Evolutionary conservation across 208 protist species (phyloP).

Genomic region (Naegleria gruberi): DNA sequence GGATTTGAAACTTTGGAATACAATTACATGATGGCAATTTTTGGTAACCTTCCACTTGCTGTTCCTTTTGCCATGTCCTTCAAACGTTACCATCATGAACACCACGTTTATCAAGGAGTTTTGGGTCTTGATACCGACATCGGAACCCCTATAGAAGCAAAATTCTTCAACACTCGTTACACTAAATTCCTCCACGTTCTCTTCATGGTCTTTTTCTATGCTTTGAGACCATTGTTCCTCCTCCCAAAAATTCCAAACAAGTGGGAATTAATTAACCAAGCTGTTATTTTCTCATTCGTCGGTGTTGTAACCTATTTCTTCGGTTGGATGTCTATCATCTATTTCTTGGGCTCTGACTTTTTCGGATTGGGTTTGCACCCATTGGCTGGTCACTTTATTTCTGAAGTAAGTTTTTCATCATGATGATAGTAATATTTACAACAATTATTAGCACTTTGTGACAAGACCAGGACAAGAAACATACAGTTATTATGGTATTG

Average conservation of each 20-base stretch:
- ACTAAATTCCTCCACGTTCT: slow-evolving; percentile 68
- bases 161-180: slow-evolving; percentile 29
- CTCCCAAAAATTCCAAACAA: slow-evolving; percentile 26
- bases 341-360: slow-evolving; percentile 61
- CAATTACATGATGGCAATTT: slow-evolving; percentile 67
- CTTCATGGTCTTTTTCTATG: slow-evolving; percentile 79
- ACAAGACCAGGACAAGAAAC: slow-evolving; percentile 70
- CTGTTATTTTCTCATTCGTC: slow-evolving; percentile 44
- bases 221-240: slow-evolving; percentile 64
- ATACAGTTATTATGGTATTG: slow-evolving; percentile 89
- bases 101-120: slow-evolving; percentile 78
- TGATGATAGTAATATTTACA: neutral
- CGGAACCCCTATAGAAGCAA: slow-evolving; percentile 54
- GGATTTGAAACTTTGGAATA: slow-evolving; percentile 53
- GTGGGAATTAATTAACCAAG: slow-evolving; percentile 38
- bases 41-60: slow-evolving; percentile 69
- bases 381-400: slow-evolving; percentile 74
- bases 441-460: slow-evolving; percentile 38
- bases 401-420: slow-evolving; percentile 43
- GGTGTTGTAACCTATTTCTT: slow-evolving; percentile 44
- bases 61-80: slow-evolving; percentile 78
- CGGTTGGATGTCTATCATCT: slow-evolving; percentile 57
- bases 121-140: slow-evolving; percentile 73
- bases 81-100: slow-evolving; percentile 78
- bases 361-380: slow-evolving; percentile 74